These are phyloP conservation scores for Fusarium sp. DNA, from an alignment of 2,329 filamentous ascomycete species.

Conservation along the genomic window DNA sequence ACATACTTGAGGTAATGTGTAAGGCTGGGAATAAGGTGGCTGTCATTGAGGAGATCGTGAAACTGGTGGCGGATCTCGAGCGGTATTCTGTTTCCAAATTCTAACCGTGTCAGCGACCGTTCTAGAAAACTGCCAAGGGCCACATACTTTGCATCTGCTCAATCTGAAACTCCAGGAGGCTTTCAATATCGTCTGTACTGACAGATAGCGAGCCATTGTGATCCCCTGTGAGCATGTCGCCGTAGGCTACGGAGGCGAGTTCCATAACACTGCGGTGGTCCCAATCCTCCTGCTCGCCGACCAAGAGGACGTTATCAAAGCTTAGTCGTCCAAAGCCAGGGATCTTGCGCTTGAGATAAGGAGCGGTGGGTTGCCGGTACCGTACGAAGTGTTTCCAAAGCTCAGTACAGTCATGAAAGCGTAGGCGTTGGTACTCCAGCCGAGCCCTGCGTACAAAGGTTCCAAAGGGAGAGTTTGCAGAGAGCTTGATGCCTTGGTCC, in stretches of 20 bases:
- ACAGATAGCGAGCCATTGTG: conserved; percentile 57
- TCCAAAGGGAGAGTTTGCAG: conserved; percentile 81
- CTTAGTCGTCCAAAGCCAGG: conserved; percentile 64
- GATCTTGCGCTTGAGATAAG: conserved; percentile 70
- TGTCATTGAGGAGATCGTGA: conserved; percentile 71
- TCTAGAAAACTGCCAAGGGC: background rate
- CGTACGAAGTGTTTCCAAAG: conserved; percentile 85
- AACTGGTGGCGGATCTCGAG: conserved; percentile 77
- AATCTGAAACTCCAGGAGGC: conserved; percentile 86
- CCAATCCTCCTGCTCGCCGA: conserved; percentile 62
- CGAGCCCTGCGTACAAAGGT: conserved; percentile 79
- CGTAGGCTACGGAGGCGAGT: conserved; percentile 60
- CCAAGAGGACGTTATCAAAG: conserved; percentile 65
- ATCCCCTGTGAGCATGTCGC: conserved; percentile 60
- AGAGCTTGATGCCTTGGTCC: conserved; percentile 67
- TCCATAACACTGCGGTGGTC: conserved; percentile 53
- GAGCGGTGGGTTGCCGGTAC: conserved; percentile 80
- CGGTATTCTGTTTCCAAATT: conserved; percentile 80
- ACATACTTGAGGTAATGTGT: conserved; percentile 76
- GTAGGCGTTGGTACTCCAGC: conserved; percentile 81
- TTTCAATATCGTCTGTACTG: conserved; percentile 82
- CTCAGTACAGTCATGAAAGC: conserved; percentile 79
- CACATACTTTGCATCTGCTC: conserved; percentile 81
- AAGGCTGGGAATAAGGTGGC: conserved; percentile 74
- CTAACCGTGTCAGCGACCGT: conserved; percentile 52